These are phyloP conservation scores for Cladosporium sp. DNA, from an alignment of 2,329 filamentous ascomycete genomes.

Conservation along the genomic window DNA sequence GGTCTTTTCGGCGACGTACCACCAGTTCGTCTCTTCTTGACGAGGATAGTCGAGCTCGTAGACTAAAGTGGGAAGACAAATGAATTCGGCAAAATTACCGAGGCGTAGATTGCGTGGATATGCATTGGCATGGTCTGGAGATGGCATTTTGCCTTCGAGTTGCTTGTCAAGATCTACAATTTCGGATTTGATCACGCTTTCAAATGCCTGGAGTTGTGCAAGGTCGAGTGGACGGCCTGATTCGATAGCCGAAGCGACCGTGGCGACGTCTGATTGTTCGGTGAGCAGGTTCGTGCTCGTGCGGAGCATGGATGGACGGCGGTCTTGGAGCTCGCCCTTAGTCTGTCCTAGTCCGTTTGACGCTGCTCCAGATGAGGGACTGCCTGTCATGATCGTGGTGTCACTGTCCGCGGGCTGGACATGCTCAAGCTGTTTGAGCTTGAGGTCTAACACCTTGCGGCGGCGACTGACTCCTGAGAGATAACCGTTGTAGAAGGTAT, in stretches of 20 bases:
- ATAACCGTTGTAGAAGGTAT: conserved; percentile 74
- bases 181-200: conserved; percentile 63
- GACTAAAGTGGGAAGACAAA: conserved; percentile 69
- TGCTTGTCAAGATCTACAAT: conserved; percentile 62
- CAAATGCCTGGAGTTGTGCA: conserved; percentile 61
- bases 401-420: conserved; percentile 37
- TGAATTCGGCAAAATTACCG: conserved; percentile 65
- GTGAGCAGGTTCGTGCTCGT: conserved; percentile 41
- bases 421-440: conserved; percentile 55
- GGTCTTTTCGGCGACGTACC: conserved; percentile 68
- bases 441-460: conserved; percentile 39
- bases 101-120: conserved; percentile 69
- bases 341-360: conserved; percentile 3
- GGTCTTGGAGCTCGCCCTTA: conserved; percentile 17
- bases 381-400: background rate
- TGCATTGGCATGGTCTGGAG: conserved; percentile 44
- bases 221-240: conserved; percentile 56
- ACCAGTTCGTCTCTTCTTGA: conserved; percentile 66
- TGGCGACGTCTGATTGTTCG: conserved; percentile 55
- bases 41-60: conserved; percentile 77
- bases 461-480: conserved; percentile 54
- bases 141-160: conserved; percentile 54
- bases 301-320: conserved; percentile 35
- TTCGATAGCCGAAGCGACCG: conserved; percentile 59
- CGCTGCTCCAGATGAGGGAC: conserved; percentile 1